Base-by-base conservation (phyloP, 768 basidiomycete species). In the Guyanaporus albipodus region DNA sequence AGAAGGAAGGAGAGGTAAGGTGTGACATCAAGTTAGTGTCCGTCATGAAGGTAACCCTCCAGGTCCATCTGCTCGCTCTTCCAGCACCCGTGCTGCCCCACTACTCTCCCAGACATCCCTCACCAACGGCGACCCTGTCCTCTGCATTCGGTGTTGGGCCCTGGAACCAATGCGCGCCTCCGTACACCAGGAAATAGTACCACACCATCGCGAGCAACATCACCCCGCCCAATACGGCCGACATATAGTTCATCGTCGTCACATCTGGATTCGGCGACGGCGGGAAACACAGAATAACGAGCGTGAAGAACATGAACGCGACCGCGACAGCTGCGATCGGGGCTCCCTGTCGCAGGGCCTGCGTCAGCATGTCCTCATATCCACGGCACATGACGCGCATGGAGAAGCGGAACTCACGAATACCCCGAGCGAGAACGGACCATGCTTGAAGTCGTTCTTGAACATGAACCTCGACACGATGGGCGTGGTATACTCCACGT, bases 121-220 rank as follows among this genome's bases (percentile, higher is more conserved):
- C 31, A 15, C 6, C 31, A 4, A 15, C 31, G n/a, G 27, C 11
- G 27, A 6, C 31, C 31, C n/a, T 31, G 11, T 31, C 14, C 12
- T 31, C 28, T 19, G 21, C 28, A 19, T 40, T 40, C 8, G 27
- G 26, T 8, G 78, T 64, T 1, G 84, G 85, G 0, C 84, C 85
- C 17, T 62, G 74, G 60, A 87, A 87, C 85, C 85, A 86, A 55
- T 82, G 66, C 10, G 73, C 66, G 9, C 85, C 86, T 5, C 87
- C 85, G 48, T 85, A 85, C n/a, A 69, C 67, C 0, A 83, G 83
- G 60, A 82, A 73, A 68, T 80, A 87, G 62, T 81, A 89, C 70
- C 79, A 87, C 0, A 67, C 48, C 6, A 81, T 54, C 6, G 80
- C 74, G 17, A 87, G 71, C 6, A 72, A 32, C 46, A 85, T 62